A percentile compares a stretch with the other conserved stretches of the same genome.
Conservation (phyloP, 169 alveolate species). For the Eimeria necatrix region DNA sequence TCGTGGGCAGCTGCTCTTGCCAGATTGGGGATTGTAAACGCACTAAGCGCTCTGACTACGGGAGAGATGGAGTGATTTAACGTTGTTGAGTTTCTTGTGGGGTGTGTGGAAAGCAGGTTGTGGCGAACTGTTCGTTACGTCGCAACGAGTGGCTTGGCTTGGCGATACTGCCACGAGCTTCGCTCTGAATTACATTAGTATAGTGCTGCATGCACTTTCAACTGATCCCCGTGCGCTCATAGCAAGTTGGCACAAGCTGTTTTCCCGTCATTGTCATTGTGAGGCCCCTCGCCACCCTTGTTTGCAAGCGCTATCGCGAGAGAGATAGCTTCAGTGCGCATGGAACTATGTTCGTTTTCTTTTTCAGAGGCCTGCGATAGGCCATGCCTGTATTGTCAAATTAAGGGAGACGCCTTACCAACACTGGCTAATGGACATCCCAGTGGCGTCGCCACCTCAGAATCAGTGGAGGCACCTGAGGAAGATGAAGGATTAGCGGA, state of each 20-base stretch:
- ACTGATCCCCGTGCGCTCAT: conserved; percentile 89
- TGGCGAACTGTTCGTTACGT: conserved; percentile 76
- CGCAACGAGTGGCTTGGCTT: conserved; percentile 80
- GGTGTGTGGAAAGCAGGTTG: conserved; percentile 42
- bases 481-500: conserved; percentile 49
- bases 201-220: conserved; percentile 87
- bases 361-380: conserved; percentile 41
- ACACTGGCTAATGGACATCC: conserved; percentile 4
- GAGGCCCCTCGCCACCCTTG: too few relatives aligned
- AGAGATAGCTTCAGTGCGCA: too few relatives aligned
- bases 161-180: conserved; percentile 79
- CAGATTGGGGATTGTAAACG: not conserved
- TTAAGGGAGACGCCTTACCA: conserved; percentile 59
- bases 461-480: conserved; percentile 22
- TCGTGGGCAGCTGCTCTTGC: not conserved
- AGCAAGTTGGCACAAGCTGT: conserved; percentile 79
- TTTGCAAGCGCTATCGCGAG: too few relatives aligned
- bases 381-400: conserved; percentile 73
- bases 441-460: conserved; percentile 31
- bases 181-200: conserved; percentile 87
- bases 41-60: not conserved
- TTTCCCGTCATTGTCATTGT: too few relatives aligned
- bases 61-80: not conserved
- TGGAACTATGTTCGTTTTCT: not conserved
- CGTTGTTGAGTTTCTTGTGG: not conserved